Conservation (phyloP, 2,329 filamentous ascomycete genomes). For the Xylaria hypoxylon region DNA sequence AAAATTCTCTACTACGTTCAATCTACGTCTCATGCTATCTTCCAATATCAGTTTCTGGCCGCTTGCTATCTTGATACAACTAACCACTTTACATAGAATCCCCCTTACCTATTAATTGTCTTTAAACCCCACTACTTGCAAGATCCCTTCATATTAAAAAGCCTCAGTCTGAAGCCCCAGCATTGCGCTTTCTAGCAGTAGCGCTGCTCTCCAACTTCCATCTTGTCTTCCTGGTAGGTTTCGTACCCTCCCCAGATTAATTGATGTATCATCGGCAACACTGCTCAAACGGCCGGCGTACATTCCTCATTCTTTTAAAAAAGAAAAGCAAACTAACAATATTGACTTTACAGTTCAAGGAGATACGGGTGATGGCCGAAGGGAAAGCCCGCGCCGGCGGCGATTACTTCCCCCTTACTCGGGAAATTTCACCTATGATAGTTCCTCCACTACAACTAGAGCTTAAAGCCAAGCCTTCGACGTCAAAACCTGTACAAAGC, state of each 20-base stretch:
- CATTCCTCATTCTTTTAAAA: constrained; percentile 9
- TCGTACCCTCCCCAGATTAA: not conserved
- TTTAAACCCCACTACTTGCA: not conserved
- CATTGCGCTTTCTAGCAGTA: not conserved
- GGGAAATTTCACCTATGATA: not conserved
- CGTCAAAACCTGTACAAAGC: constrained; percentile 32
- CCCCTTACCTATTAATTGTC: not conserved
- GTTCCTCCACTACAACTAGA: not conserved
- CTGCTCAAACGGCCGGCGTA: not conserved
- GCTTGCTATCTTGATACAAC: not conserved
- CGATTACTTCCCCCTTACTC: constrained; percentile 23
- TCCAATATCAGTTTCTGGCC: not conserved
- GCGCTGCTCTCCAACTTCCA: constrained; percentile 2
- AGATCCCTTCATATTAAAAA: not conserved
- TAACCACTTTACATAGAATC: constrained; percentile 17
- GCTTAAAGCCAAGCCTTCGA: not conserved
- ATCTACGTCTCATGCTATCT: not conserved
- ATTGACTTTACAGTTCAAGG: constrained; percentile 4
- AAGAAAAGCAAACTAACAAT: constrained; percentile 22
- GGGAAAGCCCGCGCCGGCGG: constrained; percentile 25
- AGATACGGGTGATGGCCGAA: constrained; percentile 35
- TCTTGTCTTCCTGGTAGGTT: not conserved
- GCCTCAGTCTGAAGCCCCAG: no score
- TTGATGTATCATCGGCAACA: not conserved
- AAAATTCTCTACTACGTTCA: not conserved